Evolutionary conservation across 2,329 filamentous ascomycete species (phyloP), one percentile per base, ranked within the genome.

Genomic region (Didymellaceae sp.): DNA sequence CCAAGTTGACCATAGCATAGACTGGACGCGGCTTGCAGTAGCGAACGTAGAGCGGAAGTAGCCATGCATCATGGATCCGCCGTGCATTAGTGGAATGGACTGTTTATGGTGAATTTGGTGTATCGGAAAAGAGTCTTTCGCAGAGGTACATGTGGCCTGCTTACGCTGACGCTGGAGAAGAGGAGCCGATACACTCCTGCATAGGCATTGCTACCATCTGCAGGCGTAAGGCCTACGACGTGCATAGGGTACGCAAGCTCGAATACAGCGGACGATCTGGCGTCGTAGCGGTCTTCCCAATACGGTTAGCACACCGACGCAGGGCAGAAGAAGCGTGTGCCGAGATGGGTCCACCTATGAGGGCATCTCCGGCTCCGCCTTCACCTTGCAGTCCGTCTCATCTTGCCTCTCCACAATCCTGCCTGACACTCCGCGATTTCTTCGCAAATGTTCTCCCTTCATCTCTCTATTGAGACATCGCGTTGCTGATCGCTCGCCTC

Each of bases 401-500:
- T 49, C 45, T 57, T 57, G 42, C 57, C 55, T 50, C 44, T 45
- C 44, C 46, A 49, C 42, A 44, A 6, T 48, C 28, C 33, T 48
- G 33, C 48, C 50, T 55, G 52, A 48, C 43, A 35, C 47, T 24
- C 54, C 45, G 49, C 48, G 45, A 44, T 43, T 37, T 47, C 42
- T 46, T 50, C 34, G 20, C 47, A 18, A 51, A 53, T 16, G 5
- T 46, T 30, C 41, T 39, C 48, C 41, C 42, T 46, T 41, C 48
- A 52, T 52, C 31, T 52, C 48, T 46, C n/a, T 9, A 42, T 52
- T 10, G 25, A 46, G 48, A 16, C 42, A 52, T 49, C 50, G 37
- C 35, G 22, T 43, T 43, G 59, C 44, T 53, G 60, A 63, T 63
- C 60, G 11, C 24, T 62, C 58, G 63, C 62, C 58, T 62, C 57